Evolutionary conservation across 345 rosid species (phyloP).

Genomic region (Mangifera indica): DNA sequence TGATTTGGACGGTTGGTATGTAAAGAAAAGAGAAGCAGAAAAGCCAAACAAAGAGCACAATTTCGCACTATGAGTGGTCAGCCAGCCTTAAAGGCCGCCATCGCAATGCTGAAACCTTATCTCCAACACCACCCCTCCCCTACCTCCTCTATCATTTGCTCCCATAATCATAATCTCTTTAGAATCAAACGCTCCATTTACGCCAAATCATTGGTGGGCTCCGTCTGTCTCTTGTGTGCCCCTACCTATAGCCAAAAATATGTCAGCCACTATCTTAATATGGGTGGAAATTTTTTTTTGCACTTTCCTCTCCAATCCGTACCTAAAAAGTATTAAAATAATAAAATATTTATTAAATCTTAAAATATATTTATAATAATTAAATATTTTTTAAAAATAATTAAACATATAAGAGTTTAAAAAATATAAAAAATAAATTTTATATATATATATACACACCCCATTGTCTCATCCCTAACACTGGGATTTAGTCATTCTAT

Average conservation of each 20-base stretch:
- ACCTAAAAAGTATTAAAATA: no score
- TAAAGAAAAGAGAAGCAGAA: conserved; percentile 12
- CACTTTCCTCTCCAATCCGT: no score
- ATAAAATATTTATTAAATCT: no score
- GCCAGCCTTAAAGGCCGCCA: conserved; percentile 29
- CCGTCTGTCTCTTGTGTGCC: neutral
- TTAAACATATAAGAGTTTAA: no score
- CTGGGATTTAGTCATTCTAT: no score
- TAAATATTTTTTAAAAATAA: no score
- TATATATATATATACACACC: no score
- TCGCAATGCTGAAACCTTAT: conserved; percentile 44
- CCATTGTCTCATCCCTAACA: no score
- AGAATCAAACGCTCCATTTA: conserved; percentile 44
- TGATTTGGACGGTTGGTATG: conserved; percentile 28
- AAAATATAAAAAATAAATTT: no score
- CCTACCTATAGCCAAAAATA: neutral
- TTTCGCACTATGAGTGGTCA: conserved; percentile 29
- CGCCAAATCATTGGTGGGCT: conserved; percentile 44
- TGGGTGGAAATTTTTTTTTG: no score
- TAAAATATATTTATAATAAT: no score
- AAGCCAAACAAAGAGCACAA: conserved; percentile 41
- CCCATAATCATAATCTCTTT: conserved; percentile 22
- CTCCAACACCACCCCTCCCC: conserved; percentile 33
- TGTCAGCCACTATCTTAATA: no score
- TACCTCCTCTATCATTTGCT: conserved; percentile 26